These are phyloP conservation scores for Trametes hirsuta DNA, from an alignment of 1,284 basidiomycete genomes.

Conservation along the genomic window DNA sequence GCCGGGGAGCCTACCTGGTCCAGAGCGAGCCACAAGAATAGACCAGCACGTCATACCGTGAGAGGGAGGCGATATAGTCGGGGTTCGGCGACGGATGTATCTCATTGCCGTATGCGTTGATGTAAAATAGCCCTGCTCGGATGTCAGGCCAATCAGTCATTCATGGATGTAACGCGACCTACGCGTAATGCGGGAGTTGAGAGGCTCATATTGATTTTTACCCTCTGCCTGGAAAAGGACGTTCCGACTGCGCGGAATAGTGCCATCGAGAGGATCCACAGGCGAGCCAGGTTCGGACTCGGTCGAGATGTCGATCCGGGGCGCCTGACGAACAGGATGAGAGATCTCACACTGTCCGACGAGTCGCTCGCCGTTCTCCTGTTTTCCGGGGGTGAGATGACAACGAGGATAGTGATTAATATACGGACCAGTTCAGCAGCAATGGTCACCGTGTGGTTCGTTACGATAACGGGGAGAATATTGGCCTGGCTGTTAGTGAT, in stretches of 20 bases:
- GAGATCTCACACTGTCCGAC: constrained; percentile 98
- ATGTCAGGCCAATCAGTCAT: neutral
- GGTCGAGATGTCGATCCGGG: constrained; percentile 36
- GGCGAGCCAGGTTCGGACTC: constrained; percentile 33
- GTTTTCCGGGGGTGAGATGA: constrained; percentile 6
- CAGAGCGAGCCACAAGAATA: constrained; percentile 94
- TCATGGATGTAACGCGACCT: constrained; percentile 31
- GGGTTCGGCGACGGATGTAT: constrained; percentile 88
- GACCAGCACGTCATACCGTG: constrained; percentile 72
- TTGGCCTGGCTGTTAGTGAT: constrained; percentile 85
- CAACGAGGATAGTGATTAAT: constrained; percentile 1
- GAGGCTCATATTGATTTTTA: constrained; percentile 59
- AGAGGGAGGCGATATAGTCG: constrained; percentile 73
- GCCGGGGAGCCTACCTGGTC: constrained; percentile 68
- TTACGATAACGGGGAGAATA: constrained; percentile 90
- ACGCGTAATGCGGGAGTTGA: constrained; percentile 72
- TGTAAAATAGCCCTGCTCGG: constrained; percentile 79
- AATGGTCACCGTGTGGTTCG: constrained; percentile 96
- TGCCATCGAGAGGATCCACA: constrained; percentile 56
- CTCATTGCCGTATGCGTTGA: constrained; percentile 92
- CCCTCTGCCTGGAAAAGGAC: constrained; percentile 65
- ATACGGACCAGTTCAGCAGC: constrained; percentile 84
- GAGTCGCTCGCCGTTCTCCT: constrained; percentile 77
- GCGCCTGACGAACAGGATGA: constrained; percentile 68
- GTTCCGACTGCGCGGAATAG: constrained; percentile 53